Base-by-base conservation (phyloP, 1,284 basidiomycete species). In the Phellinidium pouzarii region DNA sequence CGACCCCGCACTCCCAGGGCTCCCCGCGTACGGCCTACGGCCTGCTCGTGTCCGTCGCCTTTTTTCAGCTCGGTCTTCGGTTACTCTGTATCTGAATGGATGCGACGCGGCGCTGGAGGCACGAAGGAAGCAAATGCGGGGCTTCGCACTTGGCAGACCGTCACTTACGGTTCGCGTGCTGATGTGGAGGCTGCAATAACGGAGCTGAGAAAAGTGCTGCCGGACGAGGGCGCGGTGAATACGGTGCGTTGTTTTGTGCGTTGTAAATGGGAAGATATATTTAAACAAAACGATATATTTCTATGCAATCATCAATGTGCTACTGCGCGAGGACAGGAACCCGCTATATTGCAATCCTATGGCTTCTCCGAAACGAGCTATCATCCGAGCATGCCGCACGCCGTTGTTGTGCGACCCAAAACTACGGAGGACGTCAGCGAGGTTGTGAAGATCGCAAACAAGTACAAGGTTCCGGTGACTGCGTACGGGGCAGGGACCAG, bases 351-450 rank as follows among this genome's bases (percentile, higher is more conserved):
- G 46, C 66, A 70, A 50, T 71, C 71, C 25, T 75, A 84, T 55
- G 84, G 84, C 2, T 82, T 77, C 27, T 85, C 84, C 0, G 77
- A 80, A 56, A 79, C 84, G 59, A 82, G 82, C 1, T 84, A 86
- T 60, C 82, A 82, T 61, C 78, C 81, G 3, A 68, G 72, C 44
- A 78, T 76, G n/a, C 75, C 82, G 0, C 83, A 85, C 59, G 76
- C 79, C 2, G 80, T 84, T 25, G 71, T 86, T 34, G 80, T 84
- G 38, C 67, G 71, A 38, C 69, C 67, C 5, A 54, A 54, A 4
- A 69, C 63, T 52, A 84, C 82, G 0, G 75, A 79, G 42, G 81
- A 83, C 57, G 80, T 83, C 17, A 74, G 80, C 52, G 71, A 71
- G 54, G 68, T 80, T 20, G 76, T 81, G 57, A 73, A 79, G 50